A percentile compares a stretch with the other conserved stretches of the same genome.
Conservation (phyloP, 2,329 filamentous ascomycete species). For the Escovopsis sp. region DNA sequence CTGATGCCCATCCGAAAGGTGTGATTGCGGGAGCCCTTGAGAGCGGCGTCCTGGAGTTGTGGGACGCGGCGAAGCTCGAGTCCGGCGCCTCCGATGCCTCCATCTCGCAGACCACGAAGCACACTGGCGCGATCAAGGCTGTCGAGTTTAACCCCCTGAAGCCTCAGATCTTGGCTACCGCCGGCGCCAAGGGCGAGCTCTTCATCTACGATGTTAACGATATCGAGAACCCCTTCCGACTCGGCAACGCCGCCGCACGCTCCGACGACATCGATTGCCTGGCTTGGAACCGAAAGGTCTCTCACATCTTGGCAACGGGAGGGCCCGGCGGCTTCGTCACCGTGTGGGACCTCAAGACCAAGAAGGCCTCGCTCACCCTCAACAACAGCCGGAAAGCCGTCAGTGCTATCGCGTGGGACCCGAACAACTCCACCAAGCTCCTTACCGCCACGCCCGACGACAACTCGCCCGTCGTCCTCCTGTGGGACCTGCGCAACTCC, state of each 20-base stretch:
- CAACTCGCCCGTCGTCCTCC: constrained; percentile 68
- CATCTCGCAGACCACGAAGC: constrained; percentile 76
- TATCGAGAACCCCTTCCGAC: constrained; percentile 69
- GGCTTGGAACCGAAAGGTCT: constrained; percentile 97
- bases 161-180: constrained; percentile 81
- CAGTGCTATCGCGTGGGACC: constrained; percentile 94
- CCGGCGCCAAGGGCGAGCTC: constrained; percentile 87
- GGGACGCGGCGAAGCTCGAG: constrained; percentile 66
- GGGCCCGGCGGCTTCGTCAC: constrained; percentile 90
- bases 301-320: constrained; percentile 90
- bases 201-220: constrained; percentile 94
- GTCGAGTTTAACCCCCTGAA: constrained; percentile 93
- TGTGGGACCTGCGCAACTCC: constrained; percentile 94
- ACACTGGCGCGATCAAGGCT: constrained; percentile 83
- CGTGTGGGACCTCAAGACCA: constrained; percentile 96
- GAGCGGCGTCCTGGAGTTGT: constrained; percentile 83
- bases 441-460: constrained; percentile 86
- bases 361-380: constrained; percentile 90
- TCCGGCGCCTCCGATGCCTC: constrained; percentile 52
- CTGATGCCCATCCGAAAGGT: constrained; percentile 63
- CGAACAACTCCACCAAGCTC: constrained; percentile 85
- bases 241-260: constrained; percentile 76
- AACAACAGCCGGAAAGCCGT: constrained; percentile 93
- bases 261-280: constrained; percentile 92
- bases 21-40: constrained; percentile 93